Evolutionary conservation across 2,329 filamentous ascomycete genomes (phyloP), one percentile per base, ranked within the genome.

Genomic region (Talaromyces islandicus): DNA sequence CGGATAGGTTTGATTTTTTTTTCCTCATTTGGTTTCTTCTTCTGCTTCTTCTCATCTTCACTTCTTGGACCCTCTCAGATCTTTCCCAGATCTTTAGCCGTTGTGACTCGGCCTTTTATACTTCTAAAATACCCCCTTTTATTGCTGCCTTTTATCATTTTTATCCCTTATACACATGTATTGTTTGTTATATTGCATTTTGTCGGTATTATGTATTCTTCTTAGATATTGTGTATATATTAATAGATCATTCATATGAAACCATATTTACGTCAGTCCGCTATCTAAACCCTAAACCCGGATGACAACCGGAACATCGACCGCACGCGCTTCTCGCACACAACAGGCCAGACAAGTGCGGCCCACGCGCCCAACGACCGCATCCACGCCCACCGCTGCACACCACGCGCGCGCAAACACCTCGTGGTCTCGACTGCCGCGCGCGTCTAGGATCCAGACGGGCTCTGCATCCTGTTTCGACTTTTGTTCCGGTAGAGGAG

Each of bases 401-500:
- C 77, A 79, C 77, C 77, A 80, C 2, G 77, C 75, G 24, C 77
- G 70, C 7, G 69, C 76, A 57, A 78, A 73, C 0, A 73, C 70
- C 63, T 78, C 77, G 61, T 72, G 74, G 14, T 70, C 68, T 30
- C 65, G 63, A 58, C 61, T 66, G 19, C 70, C 70, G 12, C 74
- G 71, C 41, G 75, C 72, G 38, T 77, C 74, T 11, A 77, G 61
- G 29, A 77, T 68, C 29, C 72, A 66, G 14, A 72, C 64, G 43
- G 64, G 30, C 65, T 69, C 24, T 61, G 63, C 9, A 32, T 48
- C 54, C 57, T 59, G 54, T 38, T 57, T 51, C 11, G 24, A 29
- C 5, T 52, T 29, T 14, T 14, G 48, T 27, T 27, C 19, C 7
- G 65, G 65, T 7, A 63, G 66, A 29, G 59, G 57, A 10, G 66